Evolutionary conservation across 768 basidiomycete species (phyloP), one percentile per base, ranked within the genome.

Genomic region (Baorangia bicolor): DNA sequence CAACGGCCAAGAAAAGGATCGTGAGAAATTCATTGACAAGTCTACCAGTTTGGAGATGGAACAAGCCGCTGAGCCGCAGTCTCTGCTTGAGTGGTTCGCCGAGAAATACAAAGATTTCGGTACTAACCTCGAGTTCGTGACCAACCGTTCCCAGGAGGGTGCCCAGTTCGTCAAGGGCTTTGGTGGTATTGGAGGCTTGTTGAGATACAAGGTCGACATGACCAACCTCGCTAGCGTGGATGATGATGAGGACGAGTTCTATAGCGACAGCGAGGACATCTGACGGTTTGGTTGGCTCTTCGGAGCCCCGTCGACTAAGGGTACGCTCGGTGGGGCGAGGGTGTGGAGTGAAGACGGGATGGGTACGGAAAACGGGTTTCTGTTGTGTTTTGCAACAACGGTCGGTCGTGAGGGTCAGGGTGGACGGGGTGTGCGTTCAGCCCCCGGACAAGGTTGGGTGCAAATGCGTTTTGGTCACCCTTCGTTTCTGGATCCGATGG

Each of bases 51-150:
- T 86, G 37, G 97, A 99, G 79, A 99, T 99, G 97, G 97, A 99
- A 70, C 88, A 90, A 71, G 74, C 75, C 10, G 65, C 64, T 2
- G 97, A 99, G 62, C 87, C 97, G 2, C 83, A 90, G 66, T 79
- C 90, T 46, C 82, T 98, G 11, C 85, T 99, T 56, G 97, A 99
- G 72, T 98, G 97, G 97, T 94, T 98, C 71, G 88, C 97, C 42
- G 97, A 98, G 71, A 94, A 95, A 70, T 99, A 98, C 81, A 94
- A 92, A 72, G 93, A 96, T 39, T 98, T 98, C 69, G 97, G 96
- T 58, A 92, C 96, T 49, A 87, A 88, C 63, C 86, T 98, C 57
- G 94, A 95, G 76, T 98, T 98, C 69, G 87, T 98, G 41, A 96
- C 95, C 60, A 94, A 98, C 76, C 85, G 88, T 50, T 95, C 94